Base-by-base conservation (phyloP, 1,139 yeast genomes). In the Saccharomycopsis crataegensis region DNA sequence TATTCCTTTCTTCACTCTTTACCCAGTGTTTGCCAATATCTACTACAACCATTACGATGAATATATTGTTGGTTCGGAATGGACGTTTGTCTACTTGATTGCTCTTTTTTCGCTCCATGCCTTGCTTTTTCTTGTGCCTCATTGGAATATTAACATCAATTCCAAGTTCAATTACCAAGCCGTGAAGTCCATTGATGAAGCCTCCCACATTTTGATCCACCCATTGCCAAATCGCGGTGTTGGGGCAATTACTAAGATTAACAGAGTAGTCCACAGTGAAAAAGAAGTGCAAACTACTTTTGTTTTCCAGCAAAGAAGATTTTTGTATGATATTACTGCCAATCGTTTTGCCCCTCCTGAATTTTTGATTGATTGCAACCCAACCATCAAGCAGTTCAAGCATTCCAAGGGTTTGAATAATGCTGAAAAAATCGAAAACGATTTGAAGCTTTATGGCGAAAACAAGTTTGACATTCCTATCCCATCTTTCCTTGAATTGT, bases 401-500 rank as follows among this genome's bases (percentile, higher is more conserved):
- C 59, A 66, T 6, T 67, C 80, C 14, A 77, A 70, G 56, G 99
- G 99, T 46, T 71, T 86, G 57, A 58, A 70, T 16, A 63, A 62
- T 34, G 57, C 49, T 34, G 84, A 83, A 32, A 82, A 80, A 62
- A 68, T 86, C 61, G 78, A 78, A 32, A 78, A 76, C 54, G 65
- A 75, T 44, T 70, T 67, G 52, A 79, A 91, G 64, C 72, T 79
- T 57, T 93, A 86, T 64, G 99, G 99, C 51, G 75, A 76, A 60
- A 93, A 93, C 71, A 78, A 78, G 62, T 93, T 93, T 66, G 99
- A 93, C 66, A 93, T 93, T 60, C 99, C 99, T 41, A 79, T 94
- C 53, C 99, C 99, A 49, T 82, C 96, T 1, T 91, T 93, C 64
- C 61, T 78, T 59, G 99, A 93, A 68, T 76, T 93, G 64, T 93